Evolutionary conservation across 1,284 basidiomycete genomes (phyloP), one percentile per base, ranked within the genome.

Genomic region (Takashimella koratensis): DNA sequence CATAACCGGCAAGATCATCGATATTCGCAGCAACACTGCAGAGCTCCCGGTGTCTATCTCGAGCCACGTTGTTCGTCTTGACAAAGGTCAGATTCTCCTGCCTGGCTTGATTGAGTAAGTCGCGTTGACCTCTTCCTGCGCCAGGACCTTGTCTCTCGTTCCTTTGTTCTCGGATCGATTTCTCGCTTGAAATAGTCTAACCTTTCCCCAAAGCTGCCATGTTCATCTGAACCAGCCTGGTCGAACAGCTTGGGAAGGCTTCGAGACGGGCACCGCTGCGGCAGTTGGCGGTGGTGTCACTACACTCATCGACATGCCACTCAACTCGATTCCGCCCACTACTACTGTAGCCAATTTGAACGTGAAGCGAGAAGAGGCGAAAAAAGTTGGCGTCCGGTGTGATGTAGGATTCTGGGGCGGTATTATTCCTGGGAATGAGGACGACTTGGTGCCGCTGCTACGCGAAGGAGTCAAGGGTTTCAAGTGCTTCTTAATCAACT

Each of bases 401-500:
- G 93, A 97, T 70, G 83, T 95, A 21, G 92, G 86, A 0, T 96
- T 96, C 74, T 97, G 93, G 92, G 93, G 92, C 41, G 93, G 93
- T 3, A 86, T 90, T 40, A 86, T 96, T 51, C 93, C 93, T 3
- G 86, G 85, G 5, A 95, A 97, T 77, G 81, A 88, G 26, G 54
- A 27, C 13, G 60, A 70, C 27, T 56, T 71, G 20, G 51, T 54
- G 13, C 83, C 85, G 4, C 79, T 96, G 27, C 77, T 92, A 13
- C 73, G 82, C 24, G 82, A 82, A 39, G 92, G 93, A 5, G 87
- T 93, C 23, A 89, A 86, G 75, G 93, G 93, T 0, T 96, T 96
- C 81, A 96, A 96, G 73, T 95, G 91, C 71, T 96, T 96, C 75
- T 78, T 96, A 64, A 93, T 93, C 62, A 86, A 94, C 59, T 93